Percentiles rank a stretch among this genome's conserved stretches.
phyloP scores from a whole-genome alignment of 768 basidiomycete genomes.

The Termitomyces bulborhizus region DNA sequence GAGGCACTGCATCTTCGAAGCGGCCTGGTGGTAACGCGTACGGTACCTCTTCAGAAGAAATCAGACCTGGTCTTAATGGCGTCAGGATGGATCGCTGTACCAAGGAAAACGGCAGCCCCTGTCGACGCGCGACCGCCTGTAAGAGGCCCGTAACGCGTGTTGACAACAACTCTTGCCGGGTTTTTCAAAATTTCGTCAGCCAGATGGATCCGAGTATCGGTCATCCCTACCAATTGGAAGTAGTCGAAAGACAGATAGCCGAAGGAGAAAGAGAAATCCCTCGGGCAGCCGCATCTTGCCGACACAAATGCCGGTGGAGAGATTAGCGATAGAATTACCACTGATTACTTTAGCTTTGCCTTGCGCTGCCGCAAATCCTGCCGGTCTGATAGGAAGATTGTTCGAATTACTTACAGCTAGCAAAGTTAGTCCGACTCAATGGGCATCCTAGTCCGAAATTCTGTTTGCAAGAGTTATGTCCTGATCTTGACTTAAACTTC shows the following conservation, averaged over 20 bases:
- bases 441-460: no score
- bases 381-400: no score
- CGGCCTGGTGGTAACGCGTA: slow-evolving; percentile 62
- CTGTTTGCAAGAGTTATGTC: no score
- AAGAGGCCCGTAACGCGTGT: slow-evolving; percentile 51
- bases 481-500: no score
- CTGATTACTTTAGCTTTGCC: no score
- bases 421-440: no score
- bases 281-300: not conserved
- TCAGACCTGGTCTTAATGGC: not conserved
- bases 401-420: no score
- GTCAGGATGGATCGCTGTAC: slow-evolving; percentile 25
- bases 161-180: slow-evolving; percentile 35
- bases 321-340: no score
- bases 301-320: not conserved
- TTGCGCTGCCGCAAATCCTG: slow-evolving; percentile 4
- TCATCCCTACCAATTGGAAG: not conserved
- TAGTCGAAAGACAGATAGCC: not conserved
- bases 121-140: slow-evolving; percentile 56
- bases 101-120: slow-evolving; percentile 59
- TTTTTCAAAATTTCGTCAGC: slow-evolving; percentile 47
- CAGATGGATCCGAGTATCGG: slow-evolving; percentile 30
- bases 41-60: slow-evolving; percentile 51
- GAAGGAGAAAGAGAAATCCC: not conserved
- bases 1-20: slow-evolving; percentile 55